Evolutionary conservation across 495 filamentous ascomycete genomes (phyloP), one percentile per base, ranked within the genome.

Genomic region (Hyaloscypha variabilis): DNA sequence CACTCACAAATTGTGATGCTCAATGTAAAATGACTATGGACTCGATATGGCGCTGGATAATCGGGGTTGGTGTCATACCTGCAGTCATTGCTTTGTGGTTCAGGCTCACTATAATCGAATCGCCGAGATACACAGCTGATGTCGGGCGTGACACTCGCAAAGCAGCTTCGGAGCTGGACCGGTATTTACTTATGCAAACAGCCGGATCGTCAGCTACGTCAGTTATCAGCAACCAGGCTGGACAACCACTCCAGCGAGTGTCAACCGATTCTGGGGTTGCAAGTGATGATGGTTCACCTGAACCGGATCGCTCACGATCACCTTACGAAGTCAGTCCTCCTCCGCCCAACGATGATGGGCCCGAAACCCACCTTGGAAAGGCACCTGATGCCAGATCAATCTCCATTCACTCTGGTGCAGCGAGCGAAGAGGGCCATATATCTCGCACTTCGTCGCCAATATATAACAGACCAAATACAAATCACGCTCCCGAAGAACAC

Each of bases 21-120:
- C 6, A 53, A 21, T 64, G 61, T 39, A 14, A 60, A 4, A 34
- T 26, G 29, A 61, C 66, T 2, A 6, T 87, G 1, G 88, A 90
- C 73, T 84, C 84, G 73, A 87, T 90, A 77, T 91, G 88, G 88
- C 80, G 88, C 59, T 72, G 80, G 3, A 78, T 88, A n/a, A 87
- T 90, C 64, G 88, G 88, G 1, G 78, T 90, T 26, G 88, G 85
- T 57, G 80, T 84, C 4, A 80, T 90, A 10, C 88, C 88, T 14
- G 88, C 82, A 10, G 80, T 77, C 57, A 73, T 87, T 36, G 87
- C 88, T 5, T 74, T 91, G 8, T 88, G 85, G 71, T 88, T 82
- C 71, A 88, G 88, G 31, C 76, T 90, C 5, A 88, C 87, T 28
- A 90, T 91, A 65, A 86, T 87, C 8, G 88, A 91, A 74, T 87